Evolutionary conservation across 2,329 filamentous ascomycete species (phyloP).

Genomic region (Trichoderma sp.): DNA sequence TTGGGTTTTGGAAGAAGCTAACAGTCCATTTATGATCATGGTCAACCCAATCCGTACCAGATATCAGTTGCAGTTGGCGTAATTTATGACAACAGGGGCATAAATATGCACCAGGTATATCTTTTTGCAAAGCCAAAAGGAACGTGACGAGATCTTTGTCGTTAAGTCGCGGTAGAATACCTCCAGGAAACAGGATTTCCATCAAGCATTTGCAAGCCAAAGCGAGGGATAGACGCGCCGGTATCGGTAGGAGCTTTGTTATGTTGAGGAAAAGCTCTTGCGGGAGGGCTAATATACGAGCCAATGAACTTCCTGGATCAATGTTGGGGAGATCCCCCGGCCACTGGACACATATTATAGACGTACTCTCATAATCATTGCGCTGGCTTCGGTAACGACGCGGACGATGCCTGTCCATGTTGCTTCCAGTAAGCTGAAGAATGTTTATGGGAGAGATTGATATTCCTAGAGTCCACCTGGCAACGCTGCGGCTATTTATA

Average conservation of each 20-base stretch:
- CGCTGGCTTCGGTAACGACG: neutral
- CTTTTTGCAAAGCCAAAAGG: neutral
- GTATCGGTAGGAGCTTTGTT: neutral
- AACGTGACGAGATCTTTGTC: neutral
- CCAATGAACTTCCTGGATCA: neutral
- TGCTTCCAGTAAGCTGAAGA: too few species aligned
- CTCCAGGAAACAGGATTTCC: neutral
- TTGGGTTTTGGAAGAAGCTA: neutral
- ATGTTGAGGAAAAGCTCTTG: neutral
- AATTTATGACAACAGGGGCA: neutral
- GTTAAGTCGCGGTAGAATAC: neutral
- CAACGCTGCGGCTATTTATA: too few species aligned
- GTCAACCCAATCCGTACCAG: neutral
- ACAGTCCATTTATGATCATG: neutral
- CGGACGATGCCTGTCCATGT: neutral
- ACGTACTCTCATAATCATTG: neutral
- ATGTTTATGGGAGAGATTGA: too few species aligned
- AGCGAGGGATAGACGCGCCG: neutral
- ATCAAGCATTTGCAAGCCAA: neutral
- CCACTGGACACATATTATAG: neutral
- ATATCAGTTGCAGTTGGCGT: neutral
- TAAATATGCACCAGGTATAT: neutral
- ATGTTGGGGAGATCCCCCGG: neutral
- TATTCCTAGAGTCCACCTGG: too few species aligned
- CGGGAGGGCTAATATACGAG: neutral